These are phyloP conservation scores for Linnemannia elongata DNA, from an alignment of 192 early-diverging fungal species.

Conservation along the genomic window DNA sequence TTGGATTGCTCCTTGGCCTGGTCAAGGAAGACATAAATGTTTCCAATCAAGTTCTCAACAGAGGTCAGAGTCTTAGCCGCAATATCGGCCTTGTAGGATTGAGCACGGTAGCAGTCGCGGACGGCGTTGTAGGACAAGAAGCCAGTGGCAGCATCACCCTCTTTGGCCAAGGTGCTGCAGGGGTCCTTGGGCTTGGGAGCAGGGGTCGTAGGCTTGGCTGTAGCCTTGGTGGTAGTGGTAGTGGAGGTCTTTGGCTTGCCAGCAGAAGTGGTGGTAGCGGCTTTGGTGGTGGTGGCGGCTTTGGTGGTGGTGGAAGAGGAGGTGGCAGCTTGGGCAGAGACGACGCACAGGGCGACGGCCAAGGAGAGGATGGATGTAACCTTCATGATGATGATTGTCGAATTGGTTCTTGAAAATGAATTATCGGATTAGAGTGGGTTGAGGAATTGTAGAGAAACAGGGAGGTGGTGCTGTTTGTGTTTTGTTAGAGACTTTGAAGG, in stretches of 20 bases:
- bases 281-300: not conserved
- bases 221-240: conserved; percentile 12
- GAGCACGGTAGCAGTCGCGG: conserved; percentile 40
- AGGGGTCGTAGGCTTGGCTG: conserved; percentile 15
- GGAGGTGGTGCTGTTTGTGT: not conserved
- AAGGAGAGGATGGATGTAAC: conserved; percentile 47
- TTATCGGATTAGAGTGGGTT: not conserved
- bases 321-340: conserved; percentile 32
- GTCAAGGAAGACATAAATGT: conserved; percentile 51
- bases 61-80: conserved; percentile 36
- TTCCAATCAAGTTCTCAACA: conserved; percentile 45
- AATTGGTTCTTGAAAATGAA: not conserved
- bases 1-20: conserved; percentile 18
- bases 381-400: conserved; percentile 30
- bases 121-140: conserved; percentile 30
- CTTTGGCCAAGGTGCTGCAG: conserved; percentile 29
- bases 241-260: not conserved
- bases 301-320: conserved; percentile 10
- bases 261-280: not conserved
- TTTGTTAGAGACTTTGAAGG: not conserved
- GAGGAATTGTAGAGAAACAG: not conserved
- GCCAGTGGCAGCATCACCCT: conserved; percentile 21
- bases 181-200: conserved; percentile 28
- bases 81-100: conserved; percentile 36
- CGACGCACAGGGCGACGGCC: conserved; percentile 39